These are phyloP conservation scores for Agroathelia rolfsii DNA, from an alignment of 1,284 basidiomycete genomes.

Conservation along the genomic window DNA sequence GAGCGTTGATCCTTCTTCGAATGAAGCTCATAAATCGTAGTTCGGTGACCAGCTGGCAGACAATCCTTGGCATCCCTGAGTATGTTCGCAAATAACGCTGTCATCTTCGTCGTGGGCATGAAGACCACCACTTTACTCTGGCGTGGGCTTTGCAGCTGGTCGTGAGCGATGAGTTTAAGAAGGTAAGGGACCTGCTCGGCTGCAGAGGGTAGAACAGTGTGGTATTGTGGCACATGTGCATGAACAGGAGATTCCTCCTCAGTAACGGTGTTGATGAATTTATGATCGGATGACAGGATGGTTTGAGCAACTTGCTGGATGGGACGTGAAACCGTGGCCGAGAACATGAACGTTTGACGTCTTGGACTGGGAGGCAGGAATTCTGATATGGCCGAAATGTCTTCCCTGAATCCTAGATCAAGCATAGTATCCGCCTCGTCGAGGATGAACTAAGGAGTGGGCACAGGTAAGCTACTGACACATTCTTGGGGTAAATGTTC, in stretches of 20 bases:
- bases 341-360: constrained; percentile 91
- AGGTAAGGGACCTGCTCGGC: constrained; percentile 74
- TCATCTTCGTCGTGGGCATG: constrained; percentile 84
- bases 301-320: constrained; percentile 54
- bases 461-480: no score
- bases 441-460: constrained; percentile 66
- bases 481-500: no score
- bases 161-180: constrained; percentile 77
- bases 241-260: constrained; percentile 51
- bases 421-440: constrained; percentile 95
- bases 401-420: constrained; percentile 93
- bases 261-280: constrained; percentile 54
- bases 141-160: constrained; percentile 71
- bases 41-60: constrained; percentile 41
- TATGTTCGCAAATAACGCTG: constrained; percentile 64
- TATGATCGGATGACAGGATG: constrained; percentile 43
- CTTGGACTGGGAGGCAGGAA: constrained; percentile 58
- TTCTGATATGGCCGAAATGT: constrained; percentile 69
- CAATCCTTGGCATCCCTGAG: constrained; percentile 32
- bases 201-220: constrained; percentile 63
- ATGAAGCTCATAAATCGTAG: constrained; percentile 78
- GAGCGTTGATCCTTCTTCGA: constrained; percentile 63
- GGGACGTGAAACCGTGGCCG: constrained; percentile 68
- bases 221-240: constrained; percentile 78
- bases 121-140: constrained; percentile 83